A percentile compares a stretch with the other conserved stretches of the same genome.
phyloP scores from a whole-genome alignment of 106 monocot genomes.

The Gastrodia elata region DNA sequence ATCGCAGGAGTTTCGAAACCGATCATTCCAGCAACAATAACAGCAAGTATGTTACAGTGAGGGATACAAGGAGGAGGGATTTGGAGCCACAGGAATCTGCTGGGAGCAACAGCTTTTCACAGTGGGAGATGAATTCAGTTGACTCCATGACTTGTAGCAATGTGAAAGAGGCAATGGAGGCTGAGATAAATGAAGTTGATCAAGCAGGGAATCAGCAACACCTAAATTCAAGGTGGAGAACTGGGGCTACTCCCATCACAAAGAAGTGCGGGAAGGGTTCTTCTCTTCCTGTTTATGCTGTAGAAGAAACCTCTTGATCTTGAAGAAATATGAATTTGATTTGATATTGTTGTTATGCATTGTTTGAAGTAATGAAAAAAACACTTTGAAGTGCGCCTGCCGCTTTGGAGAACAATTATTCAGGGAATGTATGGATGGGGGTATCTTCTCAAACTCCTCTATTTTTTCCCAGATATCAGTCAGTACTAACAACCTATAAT shows the following conservation, averaged over 20 bases:
- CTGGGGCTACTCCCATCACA: background rate
- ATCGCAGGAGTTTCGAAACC: conserved; percentile 16
- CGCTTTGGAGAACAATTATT: background rate
- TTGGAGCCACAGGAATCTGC: conserved; percentile 83
- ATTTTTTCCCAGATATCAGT: no score
- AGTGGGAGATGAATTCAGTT: conserved; percentile 39
- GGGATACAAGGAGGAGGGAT: conserved; percentile 28
- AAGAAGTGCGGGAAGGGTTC: background rate
- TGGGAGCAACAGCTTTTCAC: conserved; percentile 75
- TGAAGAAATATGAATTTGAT: no score
- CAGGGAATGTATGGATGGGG: background rate
- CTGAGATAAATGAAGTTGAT: conserved; percentile 1
- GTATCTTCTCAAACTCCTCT: no score
- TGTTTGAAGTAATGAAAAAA: no score
- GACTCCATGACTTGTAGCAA: conserved; percentile 39
- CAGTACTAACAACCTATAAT: no score
- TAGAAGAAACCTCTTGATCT: background rate
- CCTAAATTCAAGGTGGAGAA: background rate
- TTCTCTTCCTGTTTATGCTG: conserved; percentile 1
- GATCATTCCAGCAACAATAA: conserved; percentile 16
- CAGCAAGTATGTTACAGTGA: conserved; percentile 55
- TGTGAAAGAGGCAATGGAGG: conserved; percentile 33
- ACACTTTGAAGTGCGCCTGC: background rate
- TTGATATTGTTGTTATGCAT: no score
- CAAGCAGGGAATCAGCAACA: background rate